Conservation (phyloP, 225 moss, liverwort and hornwort species). For the Antitrichia curtipendula region DNA sequence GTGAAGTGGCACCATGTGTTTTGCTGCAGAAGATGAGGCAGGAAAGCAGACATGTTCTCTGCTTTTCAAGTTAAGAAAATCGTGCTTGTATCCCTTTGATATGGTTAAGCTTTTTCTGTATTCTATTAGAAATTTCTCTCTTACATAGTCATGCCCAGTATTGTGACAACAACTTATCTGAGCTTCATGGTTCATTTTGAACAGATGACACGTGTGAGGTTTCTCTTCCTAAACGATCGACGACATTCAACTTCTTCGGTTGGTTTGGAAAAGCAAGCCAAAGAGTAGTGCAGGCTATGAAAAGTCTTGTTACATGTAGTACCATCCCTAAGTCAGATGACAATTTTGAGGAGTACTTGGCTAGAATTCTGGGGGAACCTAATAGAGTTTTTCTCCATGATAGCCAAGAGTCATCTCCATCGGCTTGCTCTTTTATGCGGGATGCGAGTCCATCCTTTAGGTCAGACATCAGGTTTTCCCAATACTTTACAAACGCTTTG, state of each 20-base stretch:
- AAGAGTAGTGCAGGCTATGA: conserved; percentile 5
- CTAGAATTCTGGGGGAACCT: neutral
- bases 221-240: neutral
- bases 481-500: neutral
- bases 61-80: neutral
- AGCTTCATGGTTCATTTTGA: neutral
- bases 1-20: neutral
- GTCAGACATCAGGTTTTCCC: conserved; percentile 2
- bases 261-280: conserved; percentile 11
- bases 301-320: conserved; percentile 1
- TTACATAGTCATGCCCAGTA: neutral
- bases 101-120: neutral
- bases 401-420: neutral
- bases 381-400: neutral
- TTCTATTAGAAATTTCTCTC: neutral
- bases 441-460: neutral
- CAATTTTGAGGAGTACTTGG: neutral
- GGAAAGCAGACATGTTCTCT: neutral
- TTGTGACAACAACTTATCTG: neutral
- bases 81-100: neutral
- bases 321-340: neutral
- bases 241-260: neutral
- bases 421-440: neutral
- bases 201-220: conserved; percentile 29
- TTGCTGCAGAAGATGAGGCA: neutral